Conservation (phyloP, 768 basidiomycete genomes). For the Ramaria sp. region DNA sequence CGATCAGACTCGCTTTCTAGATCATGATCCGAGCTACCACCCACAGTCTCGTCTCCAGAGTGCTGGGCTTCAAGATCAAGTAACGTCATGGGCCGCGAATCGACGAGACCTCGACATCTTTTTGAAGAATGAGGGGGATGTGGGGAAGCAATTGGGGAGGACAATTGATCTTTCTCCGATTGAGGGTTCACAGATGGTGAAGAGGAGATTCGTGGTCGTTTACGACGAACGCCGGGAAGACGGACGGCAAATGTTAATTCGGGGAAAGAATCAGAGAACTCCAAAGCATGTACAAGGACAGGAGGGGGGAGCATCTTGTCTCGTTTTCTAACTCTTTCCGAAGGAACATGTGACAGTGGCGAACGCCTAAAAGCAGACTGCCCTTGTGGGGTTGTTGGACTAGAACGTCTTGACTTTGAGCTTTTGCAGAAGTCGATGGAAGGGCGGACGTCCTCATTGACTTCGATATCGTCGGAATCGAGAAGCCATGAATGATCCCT, state of each 20-base stretch:
- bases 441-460: background rate
- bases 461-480: constrained; percentile 5
- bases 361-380: background rate
- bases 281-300: constrained; percentile 9
- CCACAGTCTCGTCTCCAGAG: constrained; percentile 71
- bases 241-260: constrained; percentile 36
- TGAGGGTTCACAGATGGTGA: background rate
- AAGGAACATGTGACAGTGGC: background rate
- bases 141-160: constrained; percentile 5
- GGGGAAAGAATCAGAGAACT: constrained; percentile 19
- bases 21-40: constrained; percentile 46
- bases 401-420: background rate
- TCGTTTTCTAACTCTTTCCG: background rate
- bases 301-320: constrained; percentile 25
- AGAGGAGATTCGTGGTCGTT: background rate
- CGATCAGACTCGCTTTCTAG: constrained; percentile 57
- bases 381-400: background rate
- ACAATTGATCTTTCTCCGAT: background rate
- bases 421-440: background rate
- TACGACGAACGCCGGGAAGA: constrained; percentile 19
- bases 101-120: background rate
- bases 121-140: background rate
- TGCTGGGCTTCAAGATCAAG: constrained; percentile 65
- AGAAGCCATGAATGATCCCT: constrained; percentile 13
- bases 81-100: constrained; percentile 19